Base-by-base conservation (phyloP, 2,329 filamentous ascomycete species). In the Neonectria sp. region DNA sequence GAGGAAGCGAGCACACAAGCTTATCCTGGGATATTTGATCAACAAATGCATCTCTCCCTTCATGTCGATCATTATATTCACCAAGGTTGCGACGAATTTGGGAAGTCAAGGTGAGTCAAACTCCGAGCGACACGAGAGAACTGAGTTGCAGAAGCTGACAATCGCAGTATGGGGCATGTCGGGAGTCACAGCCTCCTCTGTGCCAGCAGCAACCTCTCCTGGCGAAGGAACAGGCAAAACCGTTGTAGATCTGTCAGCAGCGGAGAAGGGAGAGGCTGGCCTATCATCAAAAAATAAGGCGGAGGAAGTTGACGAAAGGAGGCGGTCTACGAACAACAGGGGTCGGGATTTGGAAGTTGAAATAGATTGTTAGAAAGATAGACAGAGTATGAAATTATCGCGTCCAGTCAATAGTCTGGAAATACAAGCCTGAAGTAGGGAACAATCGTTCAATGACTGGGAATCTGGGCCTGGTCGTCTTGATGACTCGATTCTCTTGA, bases 51-150 rank as follows among this genome's bases (percentile, higher is more conserved):
- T 72, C 12, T 73, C 71, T 0, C 71, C 71, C 1, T 29, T 73
- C 1, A 73, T 73, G 71, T 68, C 62, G 8, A 25, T 72, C 11
- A 74, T 74, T 15, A 73, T 74, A 3, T 73, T 74, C n/a, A 73
- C 71, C n/a, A 73, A 73, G 3, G 71, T 74, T 7, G 71, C 71
- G 3, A 72, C 68, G 0, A 73, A 74, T 1, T 46, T 73, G 0
- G 71, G 71, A 1, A 74, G 71, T 29, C 71, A 73, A 35, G 68
- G 68, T 71, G 60, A 4, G 60, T 21, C 35, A 37, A 37, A n/a
- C n/a, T 1, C 35, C n/a, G n/a, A n/a, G n/a, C n/a, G n/a, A n/a
- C n/a, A n/a, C 35, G 13, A n/a, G n/a, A 15, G 5, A 15, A 15
- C 13, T 33, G 35, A 37, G 13, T 5, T 37, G 12, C 35, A 37